These are phyloP conservation scores for Anastatica hierochuntica DNA, from an alignment of 345 rosid genomes.

Conservation along the genomic window DNA sequence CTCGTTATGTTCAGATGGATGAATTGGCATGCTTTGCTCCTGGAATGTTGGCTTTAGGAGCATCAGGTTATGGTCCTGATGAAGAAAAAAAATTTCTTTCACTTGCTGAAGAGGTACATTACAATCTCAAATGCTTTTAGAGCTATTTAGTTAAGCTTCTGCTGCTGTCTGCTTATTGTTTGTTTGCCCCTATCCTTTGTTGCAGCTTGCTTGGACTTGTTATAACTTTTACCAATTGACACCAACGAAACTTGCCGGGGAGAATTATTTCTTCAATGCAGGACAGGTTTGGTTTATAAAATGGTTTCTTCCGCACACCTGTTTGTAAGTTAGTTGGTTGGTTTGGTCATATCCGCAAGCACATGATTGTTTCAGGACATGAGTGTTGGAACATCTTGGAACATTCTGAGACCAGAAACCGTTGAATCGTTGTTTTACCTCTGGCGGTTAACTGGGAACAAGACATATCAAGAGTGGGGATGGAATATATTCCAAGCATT, in stretches of 20 bases:
- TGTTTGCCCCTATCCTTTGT: not conserved
- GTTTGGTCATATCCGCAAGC: constrained; percentile 2
- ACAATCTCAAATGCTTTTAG: not conserved
- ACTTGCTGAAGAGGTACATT: constrained; percentile 82
- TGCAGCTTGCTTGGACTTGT: constrained; percentile 98
- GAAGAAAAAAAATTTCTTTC: constrained; percentile 63
- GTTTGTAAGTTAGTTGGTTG: not conserved
- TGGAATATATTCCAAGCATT: constrained; percentile 97
- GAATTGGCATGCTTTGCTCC: constrained; percentile 99
- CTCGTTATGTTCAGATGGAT: constrained; percentile 65
- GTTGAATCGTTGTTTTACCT: constrained; percentile 90
- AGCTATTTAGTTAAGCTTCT: not conserved
- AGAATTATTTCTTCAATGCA: constrained; percentile 73
- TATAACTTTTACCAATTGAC: constrained; percentile 93
- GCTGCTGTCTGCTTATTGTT: constrained; percentile 3
- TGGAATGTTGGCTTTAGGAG: constrained; percentile 98
- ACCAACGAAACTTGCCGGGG: constrained; percentile 90
- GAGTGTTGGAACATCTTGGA: constrained; percentile 97
- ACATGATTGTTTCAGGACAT: constrained; percentile 54
- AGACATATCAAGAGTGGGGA: constrained; percentile 95
- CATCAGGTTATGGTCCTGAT: constrained; percentile 63
- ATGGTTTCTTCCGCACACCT: not conserved
- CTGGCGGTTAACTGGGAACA: constrained; percentile 93
- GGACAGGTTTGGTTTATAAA: constrained; percentile 44
- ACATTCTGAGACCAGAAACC: constrained; percentile 91